Evolutionary conservation across 73 alveolate genomes (phyloP), one percentile per base, ranked within the genome.

Genomic region (Paramecium primaurelia): DNA sequence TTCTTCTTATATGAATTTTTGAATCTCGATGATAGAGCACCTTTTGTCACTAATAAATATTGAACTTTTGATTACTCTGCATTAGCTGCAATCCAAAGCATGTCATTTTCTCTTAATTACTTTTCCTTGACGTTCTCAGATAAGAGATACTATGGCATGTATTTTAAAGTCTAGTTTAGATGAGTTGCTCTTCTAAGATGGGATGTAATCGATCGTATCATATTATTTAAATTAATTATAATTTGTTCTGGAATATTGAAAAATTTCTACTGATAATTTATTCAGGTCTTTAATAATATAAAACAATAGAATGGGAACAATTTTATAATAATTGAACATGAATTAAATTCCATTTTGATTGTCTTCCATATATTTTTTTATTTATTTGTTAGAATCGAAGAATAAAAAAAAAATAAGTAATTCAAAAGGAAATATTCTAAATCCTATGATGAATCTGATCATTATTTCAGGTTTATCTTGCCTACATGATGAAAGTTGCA

Each of bases 11-110:
- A 64, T 64, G 84, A 64, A 64, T 32, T 64, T 64, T 34, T 64
- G 26, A 28, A 64, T 34, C 49, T 64, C 42, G 2, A 32, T 14
- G 0, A 64, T 64, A 14, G 84, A 64, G 47, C 84, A 64, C 30
- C 84, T 28, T 64, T 64, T 64, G 26, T 64, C 84, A 64, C 84
- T 64, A 64, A 54, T 54, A 28, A 9, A 64, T 28, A 64, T 34
- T 64, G 10, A 64, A 64, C 6, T 2, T 6, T 28, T 14, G 28
- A 54, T 54, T 64, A 64, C 84, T 64, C 84, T 11, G 84, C 84
- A 64, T 64, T 64, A 34, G 84, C 84, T 12, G 84, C 84, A 34
- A 64, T 64, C 84, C 84, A 64, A 34, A 64, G 84, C 84, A 64
- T 64, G 47, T 64, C 84, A 64, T 64, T 64, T 32, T 64, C 84